Evolutionary conservation across 2,329 filamentous ascomycete genomes (phyloP).

Genomic region (Teratosphaeria destructans): DNA sequence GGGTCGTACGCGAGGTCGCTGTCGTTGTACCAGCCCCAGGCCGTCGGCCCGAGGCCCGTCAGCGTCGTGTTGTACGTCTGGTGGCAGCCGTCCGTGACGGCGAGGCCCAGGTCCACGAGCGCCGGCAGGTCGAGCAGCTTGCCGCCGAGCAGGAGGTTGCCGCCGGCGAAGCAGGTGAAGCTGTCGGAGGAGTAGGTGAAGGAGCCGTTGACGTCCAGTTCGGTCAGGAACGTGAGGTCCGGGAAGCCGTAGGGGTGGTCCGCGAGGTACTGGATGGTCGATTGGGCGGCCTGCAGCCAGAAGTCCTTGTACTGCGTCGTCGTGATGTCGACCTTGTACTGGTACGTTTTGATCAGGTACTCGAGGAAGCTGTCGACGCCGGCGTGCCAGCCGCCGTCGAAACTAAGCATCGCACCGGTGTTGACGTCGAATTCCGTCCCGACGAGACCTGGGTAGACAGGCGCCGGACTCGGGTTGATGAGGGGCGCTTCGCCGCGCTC

Average conservation of each 20-base stretch:
- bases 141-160: slow-evolving; percentile 8
- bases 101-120: slow-evolving; percentile 17
- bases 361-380: slow-evolving; percentile 8
- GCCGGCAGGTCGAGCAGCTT: slow-evolving; percentile 13
- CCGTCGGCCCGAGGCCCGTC: slow-evolving; percentile 48
- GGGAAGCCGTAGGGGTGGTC: slow-evolving; percentile 5
- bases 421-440: slow-evolving; percentile 13
- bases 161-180: slow-evolving; percentile 8
- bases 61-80: slow-evolving; percentile 19
- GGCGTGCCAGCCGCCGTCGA: slow-evolving; percentile 6
- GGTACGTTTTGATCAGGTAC: slow-evolving; percentile 8
- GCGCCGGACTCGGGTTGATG: slow-evolving; percentile 5
- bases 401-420: slow-evolving; percentile 8
- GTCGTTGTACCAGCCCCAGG: slow-evolving; percentile 48
- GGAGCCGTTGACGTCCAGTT: slow-evolving; percentile 5
- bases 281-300: slow-evolving; percentile 6
- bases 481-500: slow-evolving; percentile 5
- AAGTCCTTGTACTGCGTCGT: slow-evolving; percentile 6
- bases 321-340: slow-evolving; percentile 1
- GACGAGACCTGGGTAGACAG: slow-evolving; percentile 4
- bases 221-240: slow-evolving; percentile 5
- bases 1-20: slow-evolving; percentile 9
- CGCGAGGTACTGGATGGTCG: slow-evolving; percentile 4
- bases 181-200: not conserved
- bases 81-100: slow-evolving; percentile 21